Base-by-base conservation (phyloP, 1,139 yeast species). In the Arxiozyma slooffiae region DNA sequence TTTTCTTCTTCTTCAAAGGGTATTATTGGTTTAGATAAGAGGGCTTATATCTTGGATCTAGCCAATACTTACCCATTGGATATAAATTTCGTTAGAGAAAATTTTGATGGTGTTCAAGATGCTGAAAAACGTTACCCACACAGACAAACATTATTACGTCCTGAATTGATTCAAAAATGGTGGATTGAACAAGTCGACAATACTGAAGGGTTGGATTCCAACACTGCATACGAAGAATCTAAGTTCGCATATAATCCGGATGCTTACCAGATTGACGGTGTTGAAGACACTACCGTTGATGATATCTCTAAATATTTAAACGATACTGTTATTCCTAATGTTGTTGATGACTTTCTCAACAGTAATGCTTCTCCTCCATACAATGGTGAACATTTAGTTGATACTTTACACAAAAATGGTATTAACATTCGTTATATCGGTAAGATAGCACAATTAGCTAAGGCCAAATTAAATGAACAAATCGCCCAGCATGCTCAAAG, bases 141-240 rank as follows among this genome's bases (percentile, higher is more conserved):
- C 64, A 77, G 79, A 55, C 87, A 88, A 70, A 74, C 85, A 18
- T 77, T 85, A 38, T 62, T 92, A 48, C 82, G 98, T 71, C 82
- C 81, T 55, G 97, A 92, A 70, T 92, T 96, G 14, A 80, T 92
- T 49, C 90, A 83, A 60, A 87, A 82, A 61, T 90, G 96, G 96
- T 88, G 95, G 85, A 79, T 79, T 62, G 70, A 80, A 57, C 80
- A 82, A 62, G 77, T 83, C 9, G 79, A 85, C 21, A 76, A 16
- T 7, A 48, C 73, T 23, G 76, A 79, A 30, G 60, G 57, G 22
- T 41, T 57, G 11, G 55, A 55, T 47, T 68, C 73, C 17, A 77
- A 74, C 51, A 71, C 72, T 37, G 84, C 77, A 3, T 73, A 83
- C 55, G 83, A 85, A 46, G 73, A 81, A 42, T 75, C 78, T 50